Percentiles rank a stretch among this genome's conserved stretches.
These are phyloP conservation scores for Chrysoporthe deuterocubensis DNA, from an alignment of 2,329 filamentous ascomycete species.

Conservation along the genomic window DNA sequence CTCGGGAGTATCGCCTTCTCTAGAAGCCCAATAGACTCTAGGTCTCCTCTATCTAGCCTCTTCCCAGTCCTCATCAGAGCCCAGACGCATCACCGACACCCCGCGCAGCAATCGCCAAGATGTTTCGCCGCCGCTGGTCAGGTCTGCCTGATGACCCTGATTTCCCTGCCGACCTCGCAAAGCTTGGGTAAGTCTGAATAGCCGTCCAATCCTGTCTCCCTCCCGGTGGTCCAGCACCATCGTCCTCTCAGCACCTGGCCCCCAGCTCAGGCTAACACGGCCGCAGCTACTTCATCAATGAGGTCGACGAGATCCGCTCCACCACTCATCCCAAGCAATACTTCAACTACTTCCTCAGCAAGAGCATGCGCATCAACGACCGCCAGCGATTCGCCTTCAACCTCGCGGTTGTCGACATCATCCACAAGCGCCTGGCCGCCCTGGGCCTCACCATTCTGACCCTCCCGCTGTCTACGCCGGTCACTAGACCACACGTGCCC, in stretches of 20 bases:
- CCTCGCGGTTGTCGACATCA: slow-evolving; percentile 66
- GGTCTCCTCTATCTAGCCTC: not conserved
- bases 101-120: slow-evolving; percentile 41
- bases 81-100: not conserved
- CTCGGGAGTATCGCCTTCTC: not conserved
- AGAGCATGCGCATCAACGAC: slow-evolving; percentile 77
- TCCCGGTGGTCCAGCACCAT: too few species aligned
- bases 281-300: slow-evolving; percentile 78
- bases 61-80: not conserved
- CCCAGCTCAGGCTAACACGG: not conserved
- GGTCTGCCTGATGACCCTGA: slow-evolving; percentile 72
- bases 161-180: slow-evolving; percentile 67
- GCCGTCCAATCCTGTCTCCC: slow-evolving; percentile 11
- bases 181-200: slow-evolving; percentile 66
- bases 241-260: not conserved
- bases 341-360: slow-evolving; percentile 75
- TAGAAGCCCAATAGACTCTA: not conserved
- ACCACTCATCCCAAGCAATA: slow-evolving; percentile 69
- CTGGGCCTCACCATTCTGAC: slow-evolving; percentile 63
- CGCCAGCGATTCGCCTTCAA: slow-evolving; percentile 77
- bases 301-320: slow-evolving; percentile 73
- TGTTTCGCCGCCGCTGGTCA: slow-evolving; percentile 76
- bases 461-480: slow-evolving; percentile 59
- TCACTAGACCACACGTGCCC: slow-evolving; percentile 62
- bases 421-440: slow-evolving; percentile 63